Base-by-base conservation (phyloP, 805 yeast genomes). In the Wickerhamomyces mucosus region DNA sequence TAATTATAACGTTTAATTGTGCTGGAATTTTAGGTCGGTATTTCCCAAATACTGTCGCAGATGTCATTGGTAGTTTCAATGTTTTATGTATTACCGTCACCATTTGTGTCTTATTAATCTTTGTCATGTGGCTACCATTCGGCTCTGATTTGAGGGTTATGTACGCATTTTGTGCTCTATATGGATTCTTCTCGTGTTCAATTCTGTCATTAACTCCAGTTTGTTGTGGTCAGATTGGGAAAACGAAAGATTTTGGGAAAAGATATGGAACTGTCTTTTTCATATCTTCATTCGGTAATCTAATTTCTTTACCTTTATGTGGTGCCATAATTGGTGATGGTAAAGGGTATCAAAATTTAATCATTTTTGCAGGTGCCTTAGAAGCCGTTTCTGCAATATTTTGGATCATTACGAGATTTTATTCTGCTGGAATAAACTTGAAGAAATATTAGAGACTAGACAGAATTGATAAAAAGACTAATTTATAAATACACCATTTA, bases 71-170 rank as follows among this genome's bases (percentile, higher is more conserved):
- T 4, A 59, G 67, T 15, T 75, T 67, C 50, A 78, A 75, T 46
- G 63, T 74, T 32, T 69, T 75, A 69, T 50, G 63, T 9, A 27
- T 60, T 3, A 65, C 75, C 58, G 50, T 69, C n/a, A 21, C 51
- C 3, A 53, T 72, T 7, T 57, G 70, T n/a, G 55, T 66, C 1
- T 10, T 76, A 0, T 50, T 71, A 14, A 61, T 72, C 3, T 56
- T 78, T 29, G 60, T 63, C 0, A 44, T 78, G n/a, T 78, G 86
- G 86, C 53, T 77, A 15, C 86, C 88, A 1, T 68, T 75, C 34
- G 85, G 83, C 1, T 35, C 48, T 7, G 41, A 50, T 30, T 33
- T 58, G 18, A 54, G 53, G 2, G 66, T 61, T 0, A 52, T 77
- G 32, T 68, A 72, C 40, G 61, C 62, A 0, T 79, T 76, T 49